Conservation (phyloP, 2,329 filamentous ascomycete genomes). For the Penicillium sclerotigenum region DNA sequence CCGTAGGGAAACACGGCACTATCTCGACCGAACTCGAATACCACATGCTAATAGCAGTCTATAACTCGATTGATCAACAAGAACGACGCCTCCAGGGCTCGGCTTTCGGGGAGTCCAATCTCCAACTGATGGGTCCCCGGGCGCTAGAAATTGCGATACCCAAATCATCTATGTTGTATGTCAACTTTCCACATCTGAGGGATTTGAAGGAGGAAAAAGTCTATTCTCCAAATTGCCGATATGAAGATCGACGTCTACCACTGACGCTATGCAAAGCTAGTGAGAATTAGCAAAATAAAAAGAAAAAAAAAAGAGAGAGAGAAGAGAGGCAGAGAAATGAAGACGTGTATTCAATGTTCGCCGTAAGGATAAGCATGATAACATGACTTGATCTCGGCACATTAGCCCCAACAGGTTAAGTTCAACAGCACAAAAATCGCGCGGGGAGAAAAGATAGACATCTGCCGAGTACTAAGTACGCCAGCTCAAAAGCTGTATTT, state of each 20-base stretch:
- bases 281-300: background rate
- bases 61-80: too few species aligned
- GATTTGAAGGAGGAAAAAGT: background rate
- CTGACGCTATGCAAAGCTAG: background rate
- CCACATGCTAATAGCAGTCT: background rate
- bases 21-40: background rate
- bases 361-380: background rate
- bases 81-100: too few species aligned
- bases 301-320: background rate
- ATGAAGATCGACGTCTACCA: background rate
- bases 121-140: background rate
- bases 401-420: background rate
- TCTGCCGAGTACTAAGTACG: background rate
- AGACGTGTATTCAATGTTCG: background rate
- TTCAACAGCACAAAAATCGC: background rate
- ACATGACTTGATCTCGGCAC: background rate
- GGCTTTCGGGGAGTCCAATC: background rate
- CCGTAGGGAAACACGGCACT: background rate
- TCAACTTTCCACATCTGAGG: background rate
- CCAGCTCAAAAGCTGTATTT: background rate
- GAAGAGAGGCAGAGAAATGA: background rate
- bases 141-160: background rate
- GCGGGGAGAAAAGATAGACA: background rate
- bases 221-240: background rate
- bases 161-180: background rate